Base-by-base conservation (phyloP, 129 eudicot species). In the Escallonia herrerae region DNA sequence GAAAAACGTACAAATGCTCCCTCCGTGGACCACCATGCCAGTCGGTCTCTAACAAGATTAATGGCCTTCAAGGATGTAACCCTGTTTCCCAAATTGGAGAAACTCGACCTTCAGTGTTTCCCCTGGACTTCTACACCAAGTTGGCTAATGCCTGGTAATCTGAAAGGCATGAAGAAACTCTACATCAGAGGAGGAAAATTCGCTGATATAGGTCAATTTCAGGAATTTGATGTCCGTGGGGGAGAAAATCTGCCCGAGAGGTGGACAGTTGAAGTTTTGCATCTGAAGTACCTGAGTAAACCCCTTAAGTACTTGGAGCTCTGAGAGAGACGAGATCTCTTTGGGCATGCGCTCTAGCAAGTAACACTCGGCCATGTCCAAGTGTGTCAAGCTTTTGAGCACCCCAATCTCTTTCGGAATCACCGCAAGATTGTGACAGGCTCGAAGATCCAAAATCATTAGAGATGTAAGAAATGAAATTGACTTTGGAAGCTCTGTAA, bases 331-430 rank as follows among this genome's bases (percentile, higher is more conserved):
- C 0, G 67, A 62, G 37, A 76, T 56, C 12, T 45, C 57, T 8
- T 63, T 64, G 14, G 80, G 80, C 65, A 76, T 56, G 14, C 64
- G 47, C 6, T 45, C 71, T 1, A 75, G 60, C 60, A 68, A 50
- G 46, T 62, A 63, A 33, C 80, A 75, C 54, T 76, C 76, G 5
- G 80, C 63, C 41, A 76, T 38, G 63, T 76, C 80, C 71, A 76
- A 58, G 49, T 76, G 76, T 1, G 74, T 70, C 56, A 76, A 53
- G 4, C 47, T 63, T 59, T 63, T 44, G 3, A 76, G 80, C 15
- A 2, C 12, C 13, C 70, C 67, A 15, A 76, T 76, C 10, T 45
- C 54, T 5, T 63, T 9, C 10, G 80, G 80, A 52, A 76, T 60
- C 7, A 22, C 58, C 64, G 63, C 76, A 13, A 76, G 67, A 58